Conservation (phyloP, 768 basidiomycete genomes). For the Mycena polygramma region DNA sequence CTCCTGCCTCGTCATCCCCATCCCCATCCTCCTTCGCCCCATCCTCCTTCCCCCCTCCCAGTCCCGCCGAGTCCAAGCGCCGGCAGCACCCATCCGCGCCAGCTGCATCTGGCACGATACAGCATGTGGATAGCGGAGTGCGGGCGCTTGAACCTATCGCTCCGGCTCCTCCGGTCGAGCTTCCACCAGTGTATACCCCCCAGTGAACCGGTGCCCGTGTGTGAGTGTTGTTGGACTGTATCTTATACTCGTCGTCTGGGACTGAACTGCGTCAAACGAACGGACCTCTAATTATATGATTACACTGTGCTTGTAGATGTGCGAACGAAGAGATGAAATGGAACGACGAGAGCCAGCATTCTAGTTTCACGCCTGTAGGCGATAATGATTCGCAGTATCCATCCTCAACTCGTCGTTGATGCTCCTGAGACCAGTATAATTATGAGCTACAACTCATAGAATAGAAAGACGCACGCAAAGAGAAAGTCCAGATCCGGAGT, state of each 20-base stretch:
- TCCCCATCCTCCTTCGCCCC: background rate
- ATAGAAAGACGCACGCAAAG: constrained; percentile 2
- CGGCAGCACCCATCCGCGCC: background rate
- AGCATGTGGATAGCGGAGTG: background rate
- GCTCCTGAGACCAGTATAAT: background rate
- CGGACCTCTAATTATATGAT: too few species aligned
- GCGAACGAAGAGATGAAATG: background rate
- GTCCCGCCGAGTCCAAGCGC: background rate
- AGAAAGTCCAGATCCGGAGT: constrained; percentile 20
- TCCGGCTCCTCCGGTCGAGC: background rate
- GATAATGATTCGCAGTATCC: constrained; percentile 2
- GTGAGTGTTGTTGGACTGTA: too few species aligned
- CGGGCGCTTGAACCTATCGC: background rate
- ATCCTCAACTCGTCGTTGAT: constrained; percentile 23
- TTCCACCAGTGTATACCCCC: background rate
- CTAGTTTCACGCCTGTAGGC: constrained; percentile 2
- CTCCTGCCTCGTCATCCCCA: background rate
- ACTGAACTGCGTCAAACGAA: too few species aligned
- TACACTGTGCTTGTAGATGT: background rate
- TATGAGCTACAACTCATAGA: too few species aligned
- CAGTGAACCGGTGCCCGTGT: background rate
- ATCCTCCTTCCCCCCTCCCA: background rate
- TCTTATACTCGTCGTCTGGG: too few species aligned
- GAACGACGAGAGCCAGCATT: background rate
- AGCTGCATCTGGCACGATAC: background rate